Conservation (phyloP, 768 basidiomycete species). For the Infundibulicybe gibba region DNA sequence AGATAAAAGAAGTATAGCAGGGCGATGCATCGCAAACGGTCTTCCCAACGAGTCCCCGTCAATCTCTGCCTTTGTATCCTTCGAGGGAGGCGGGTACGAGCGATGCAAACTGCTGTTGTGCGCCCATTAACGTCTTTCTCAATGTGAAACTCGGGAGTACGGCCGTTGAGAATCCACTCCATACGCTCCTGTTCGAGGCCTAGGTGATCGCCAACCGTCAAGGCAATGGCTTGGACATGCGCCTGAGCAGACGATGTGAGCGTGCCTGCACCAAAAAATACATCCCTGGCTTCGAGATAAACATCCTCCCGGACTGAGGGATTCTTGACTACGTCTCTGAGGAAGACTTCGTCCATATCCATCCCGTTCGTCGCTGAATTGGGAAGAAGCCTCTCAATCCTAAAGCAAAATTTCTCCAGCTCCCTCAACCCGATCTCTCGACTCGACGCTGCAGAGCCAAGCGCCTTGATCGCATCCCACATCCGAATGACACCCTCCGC, state of each 20-base stretch:
- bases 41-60: conserved; percentile 27
- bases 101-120: conserved; percentile 53
- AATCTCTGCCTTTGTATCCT: conserved; percentile 31
- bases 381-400: conserved; percentile 64
- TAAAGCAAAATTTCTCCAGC: conserved; percentile 77
- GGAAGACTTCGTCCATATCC: conserved; percentile 32
- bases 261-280: conserved; percentile 79
- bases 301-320: conserved; percentile 82
- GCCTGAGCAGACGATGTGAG: conserved; percentile 48
- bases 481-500: conserved; percentile 54
- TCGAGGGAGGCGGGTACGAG: conserved; percentile 58
- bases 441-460: conserved; percentile 49
- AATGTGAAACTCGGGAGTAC: conserved; percentile 62
- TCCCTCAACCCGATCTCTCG: conserved; percentile 74
- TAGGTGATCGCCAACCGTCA: conserved; percentile 56
- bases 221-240: conserved; percentile 46
- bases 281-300: conserved; percentile 83
- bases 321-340: conserved; percentile 59
- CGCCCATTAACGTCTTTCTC: conserved; percentile 68
- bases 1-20: conserved; percentile 75
- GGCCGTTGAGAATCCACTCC: conserved; percentile 63
- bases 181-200: conserved; percentile 68
- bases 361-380: conserved; percentile 33
- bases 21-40: conserved; percentile 88
- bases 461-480: conserved; percentile 60